Evolutionary conservation across 2,329 filamentous ascomycete species (phyloP).

Genomic region (Botrytis deweyae): DNA sequence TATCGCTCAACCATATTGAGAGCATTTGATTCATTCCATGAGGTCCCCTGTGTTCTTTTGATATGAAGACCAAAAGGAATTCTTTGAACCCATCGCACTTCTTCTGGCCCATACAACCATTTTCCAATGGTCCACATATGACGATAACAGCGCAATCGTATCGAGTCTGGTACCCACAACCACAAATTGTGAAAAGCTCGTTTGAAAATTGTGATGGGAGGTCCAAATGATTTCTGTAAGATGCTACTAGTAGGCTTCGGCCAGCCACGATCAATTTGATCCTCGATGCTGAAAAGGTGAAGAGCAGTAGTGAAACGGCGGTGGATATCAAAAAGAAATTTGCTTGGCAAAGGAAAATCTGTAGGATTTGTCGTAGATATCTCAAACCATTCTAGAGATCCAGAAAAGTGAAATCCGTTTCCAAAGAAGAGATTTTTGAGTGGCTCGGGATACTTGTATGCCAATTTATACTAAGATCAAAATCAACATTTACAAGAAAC

Average conservation of each 20-base stretch:
- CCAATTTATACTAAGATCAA: background rate
- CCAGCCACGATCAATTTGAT: background rate
- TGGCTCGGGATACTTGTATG: background rate
- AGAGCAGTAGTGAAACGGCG: background rate
- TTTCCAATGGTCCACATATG: background rate
- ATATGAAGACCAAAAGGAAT: background rate
- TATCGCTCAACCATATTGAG: background rate
- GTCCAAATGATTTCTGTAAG: background rate
- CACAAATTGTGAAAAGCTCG: background rate
- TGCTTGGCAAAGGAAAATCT: slow-evolving; percentile 1
- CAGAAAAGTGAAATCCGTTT: background rate
- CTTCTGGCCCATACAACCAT: background rate
- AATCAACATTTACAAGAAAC: background rate
- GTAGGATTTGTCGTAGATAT: slow-evolving; percentile 1
- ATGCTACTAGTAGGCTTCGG: background rate
- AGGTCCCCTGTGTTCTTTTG: background rate
- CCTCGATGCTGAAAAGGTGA: slow-evolving; percentile 1
- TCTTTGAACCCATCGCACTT: background rate
- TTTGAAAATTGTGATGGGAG: background rate
- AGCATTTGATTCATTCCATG: background rate
- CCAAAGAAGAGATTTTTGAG: background rate
- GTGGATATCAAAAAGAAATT: background rate
- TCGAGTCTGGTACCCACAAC: background rate
- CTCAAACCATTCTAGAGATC: background rate
- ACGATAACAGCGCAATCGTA: background rate